Evolutionary conservation across 2,329 filamentous ascomycete genomes (phyloP).

Genomic region (Botryotinia globosa): DNA sequence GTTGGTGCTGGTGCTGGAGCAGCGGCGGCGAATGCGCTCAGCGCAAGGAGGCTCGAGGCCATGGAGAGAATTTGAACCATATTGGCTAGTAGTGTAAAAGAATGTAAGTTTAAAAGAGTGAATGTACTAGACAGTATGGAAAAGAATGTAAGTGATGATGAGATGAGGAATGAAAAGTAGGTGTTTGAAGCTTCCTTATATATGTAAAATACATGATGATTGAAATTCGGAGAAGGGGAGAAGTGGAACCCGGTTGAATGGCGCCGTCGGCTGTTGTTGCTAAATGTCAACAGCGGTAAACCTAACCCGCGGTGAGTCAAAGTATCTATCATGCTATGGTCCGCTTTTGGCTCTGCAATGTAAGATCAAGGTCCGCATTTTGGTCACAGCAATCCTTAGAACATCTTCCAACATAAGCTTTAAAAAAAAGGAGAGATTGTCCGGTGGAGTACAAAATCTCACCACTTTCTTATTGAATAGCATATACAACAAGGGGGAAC

Average conservation of each 20-base stretch:
- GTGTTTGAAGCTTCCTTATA: neutral
- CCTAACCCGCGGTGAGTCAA: neutral
- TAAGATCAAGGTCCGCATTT: neutral
- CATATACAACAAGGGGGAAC: neutral
- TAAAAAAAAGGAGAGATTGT: neutral
- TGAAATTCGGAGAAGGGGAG: neutral
- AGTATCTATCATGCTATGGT: neutral
- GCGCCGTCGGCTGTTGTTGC: neutral
- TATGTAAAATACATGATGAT: conserved; percentile 1
- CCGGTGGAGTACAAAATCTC: neutral
- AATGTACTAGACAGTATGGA: conserved; percentile 9
- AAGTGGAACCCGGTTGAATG: conserved; percentile 1
- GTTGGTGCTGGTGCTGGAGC: conserved; percentile 29
- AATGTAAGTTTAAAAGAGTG: conserved; percentile 12
- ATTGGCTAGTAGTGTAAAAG: conserved; percentile 21
- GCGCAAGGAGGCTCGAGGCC: conserved; percentile 27
- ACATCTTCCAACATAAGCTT: neutral
- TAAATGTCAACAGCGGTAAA: neutral
- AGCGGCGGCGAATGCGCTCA: conserved; percentile 24
- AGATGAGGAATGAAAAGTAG: conserved; percentile 10
- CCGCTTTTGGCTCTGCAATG: neutral
- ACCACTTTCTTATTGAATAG: neutral
- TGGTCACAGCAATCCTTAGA: neutral
- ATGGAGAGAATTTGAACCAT: conserved; percentile 32
- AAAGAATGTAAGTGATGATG: conserved; percentile 9